Evolutionary conservation across 768 basidiomycete species (phyloP).

Genomic region (Brasilioporus rufonigricans): DNA sequence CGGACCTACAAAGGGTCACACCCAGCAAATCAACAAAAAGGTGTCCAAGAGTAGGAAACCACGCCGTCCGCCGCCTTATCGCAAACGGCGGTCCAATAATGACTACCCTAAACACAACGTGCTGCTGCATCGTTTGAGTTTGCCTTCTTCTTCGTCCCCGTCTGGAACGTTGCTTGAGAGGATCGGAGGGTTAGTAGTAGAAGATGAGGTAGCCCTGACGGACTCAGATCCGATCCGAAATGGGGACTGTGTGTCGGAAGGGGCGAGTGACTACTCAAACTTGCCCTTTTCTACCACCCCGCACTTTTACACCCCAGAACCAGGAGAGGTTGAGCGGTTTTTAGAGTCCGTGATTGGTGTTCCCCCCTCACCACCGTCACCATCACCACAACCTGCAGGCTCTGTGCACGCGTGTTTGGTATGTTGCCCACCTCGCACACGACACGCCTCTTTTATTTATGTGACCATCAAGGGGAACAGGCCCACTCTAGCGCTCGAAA

Average conservation of each 20-base stretch:
- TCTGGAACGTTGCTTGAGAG: constrained; percentile 16
- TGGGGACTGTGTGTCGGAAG: neutral
- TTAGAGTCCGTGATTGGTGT: constrained; percentile 24
- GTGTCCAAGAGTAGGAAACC: constrained; percentile 7
- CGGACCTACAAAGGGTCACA: neutral
- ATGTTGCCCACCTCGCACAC: constrained; percentile 9
- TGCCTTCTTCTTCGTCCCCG: constrained; percentile 1
- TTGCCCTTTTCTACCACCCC: constrained; percentile 8
- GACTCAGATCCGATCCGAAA: constrained; percentile 11
- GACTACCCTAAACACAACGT: neutral
- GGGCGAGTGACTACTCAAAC: neutral
- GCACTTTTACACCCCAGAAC: constrained; percentile 18
- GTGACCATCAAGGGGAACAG: constrained; percentile 5
- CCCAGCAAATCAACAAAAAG: neutral
- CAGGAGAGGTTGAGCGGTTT: constrained; percentile 26
- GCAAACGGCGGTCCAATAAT: neutral
- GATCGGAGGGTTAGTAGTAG: constrained; percentile 11
- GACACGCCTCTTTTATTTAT: constrained; percentile 5
- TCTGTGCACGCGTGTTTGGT: constrained; percentile 17
- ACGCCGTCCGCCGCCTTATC: neutral
- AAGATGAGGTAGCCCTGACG: constrained; percentile 2
- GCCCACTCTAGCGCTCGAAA: constrained; percentile 13
- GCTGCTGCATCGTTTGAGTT: constrained; percentile 16
- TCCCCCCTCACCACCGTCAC: neutral
- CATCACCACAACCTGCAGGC: neutral